Evolutionary conservation across 495 filamentous ascomycete species (phyloP).

Genomic region (Penicillium tannophilum): DNA sequence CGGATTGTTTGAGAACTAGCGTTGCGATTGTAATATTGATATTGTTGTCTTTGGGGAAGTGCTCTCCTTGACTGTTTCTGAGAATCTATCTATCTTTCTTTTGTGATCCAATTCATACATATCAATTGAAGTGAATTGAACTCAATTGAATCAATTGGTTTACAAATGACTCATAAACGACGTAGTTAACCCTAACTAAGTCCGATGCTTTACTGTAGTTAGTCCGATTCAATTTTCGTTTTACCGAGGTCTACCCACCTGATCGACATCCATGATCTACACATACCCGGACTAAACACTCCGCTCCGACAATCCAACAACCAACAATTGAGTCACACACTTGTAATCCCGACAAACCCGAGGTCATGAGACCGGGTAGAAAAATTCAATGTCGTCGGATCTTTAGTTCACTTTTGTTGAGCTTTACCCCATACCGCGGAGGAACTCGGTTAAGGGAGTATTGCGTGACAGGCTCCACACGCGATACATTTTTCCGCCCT

Average conservation of each 20-base stretch:
- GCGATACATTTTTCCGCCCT: not conserved
- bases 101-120: not conserved
- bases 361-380: not conserved
- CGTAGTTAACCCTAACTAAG: not conserved
- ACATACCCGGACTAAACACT: constrained; percentile 1
- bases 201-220: not conserved
- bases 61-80: constrained; percentile 6
- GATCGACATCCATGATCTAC: constrained; percentile 4
- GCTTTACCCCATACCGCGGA: not conserved
- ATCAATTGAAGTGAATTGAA: not conserved
- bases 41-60: constrained; percentile 10
- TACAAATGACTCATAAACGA: not conserved
- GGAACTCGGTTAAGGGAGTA: not conserved
- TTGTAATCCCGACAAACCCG: not conserved
- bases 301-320: not conserved
- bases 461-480: not conserved
- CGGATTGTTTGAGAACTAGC: constrained; percentile 8
- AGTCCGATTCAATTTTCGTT: constrained; percentile 3
- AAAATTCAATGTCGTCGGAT: not conserved
- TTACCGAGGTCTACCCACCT: constrained; percentile 18
- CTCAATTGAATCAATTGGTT: constrained; percentile 1
- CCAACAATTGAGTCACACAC: not conserved
- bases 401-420: not conserved
- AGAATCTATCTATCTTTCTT: not conserved
- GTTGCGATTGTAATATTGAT: constrained; percentile 9